Evolutionary conservation across 1,284 basidiomycete species (phyloP).

Genomic region (Fistulinella cinereoalba): DNA sequence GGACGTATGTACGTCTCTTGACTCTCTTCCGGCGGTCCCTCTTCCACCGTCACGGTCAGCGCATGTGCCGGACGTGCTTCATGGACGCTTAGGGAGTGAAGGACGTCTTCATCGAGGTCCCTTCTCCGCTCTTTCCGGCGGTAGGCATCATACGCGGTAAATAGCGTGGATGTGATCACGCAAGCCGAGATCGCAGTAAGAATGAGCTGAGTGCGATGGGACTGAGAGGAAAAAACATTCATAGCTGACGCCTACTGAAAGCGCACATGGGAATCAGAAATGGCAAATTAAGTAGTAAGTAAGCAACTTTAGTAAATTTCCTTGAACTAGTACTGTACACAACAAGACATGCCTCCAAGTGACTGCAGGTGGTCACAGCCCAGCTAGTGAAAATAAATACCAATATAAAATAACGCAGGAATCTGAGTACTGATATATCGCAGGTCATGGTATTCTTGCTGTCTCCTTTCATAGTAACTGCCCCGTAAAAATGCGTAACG

Average conservation of each 20-base stretch:
- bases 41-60: conserved; percentile 5
- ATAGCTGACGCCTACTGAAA: conserved; percentile 11
- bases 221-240: conserved; percentile 30
- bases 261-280: neutral
- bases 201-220: conserved; percentile 55
- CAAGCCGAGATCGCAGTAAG: conserved; percentile 63
- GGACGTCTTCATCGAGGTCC: conserved; percentile 55
- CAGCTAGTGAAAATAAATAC: conserved; percentile 26
- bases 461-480: neutral
- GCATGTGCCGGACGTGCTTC: conserved; percentile 19
- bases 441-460: neutral
- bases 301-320: too few relatives aligned
- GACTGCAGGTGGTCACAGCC: neutral
- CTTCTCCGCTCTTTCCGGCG: conserved; percentile 47
- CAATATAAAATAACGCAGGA: conserved; percentile 25
- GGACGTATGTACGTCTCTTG: conserved; percentile 17
- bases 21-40: conserved; percentile 8
- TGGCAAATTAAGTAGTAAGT: too few relatives aligned
- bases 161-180: conserved; percentile 51
- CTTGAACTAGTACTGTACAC: too few relatives aligned
- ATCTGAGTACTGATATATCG: conserved; percentile 18
- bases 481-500: neutral
- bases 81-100: conserved; percentile 45
- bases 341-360: neutral
- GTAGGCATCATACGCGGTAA: conserved; percentile 57